A percentile compares a stretch with the other conserved stretches of the same genome.
phyloP scores from a whole-genome alignment of 257 asterid genomes.

The Scutellaria barbata region DNA sequence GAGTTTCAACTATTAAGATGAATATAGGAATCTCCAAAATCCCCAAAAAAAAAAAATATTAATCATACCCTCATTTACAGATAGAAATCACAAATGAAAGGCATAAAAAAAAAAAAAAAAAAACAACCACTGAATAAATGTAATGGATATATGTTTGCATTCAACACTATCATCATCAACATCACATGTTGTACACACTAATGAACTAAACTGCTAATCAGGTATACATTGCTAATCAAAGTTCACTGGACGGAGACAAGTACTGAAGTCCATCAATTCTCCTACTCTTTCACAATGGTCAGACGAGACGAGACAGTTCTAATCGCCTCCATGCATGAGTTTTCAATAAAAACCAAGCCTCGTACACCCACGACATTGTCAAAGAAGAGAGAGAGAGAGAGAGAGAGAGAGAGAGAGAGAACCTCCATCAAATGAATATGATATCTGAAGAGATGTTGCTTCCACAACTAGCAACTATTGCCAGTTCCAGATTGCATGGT shows the following conservation, averaged over 20 bases:
- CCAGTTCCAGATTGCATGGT: not conserved
- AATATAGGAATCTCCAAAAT: too few relatives aligned
- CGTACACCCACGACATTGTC: not conserved
- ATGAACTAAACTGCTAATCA: not conserved
- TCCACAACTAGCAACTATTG: too few relatives aligned
- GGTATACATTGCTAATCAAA: not conserved
- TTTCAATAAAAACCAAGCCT: not conserved
- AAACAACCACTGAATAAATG: not conserved
- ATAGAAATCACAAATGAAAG: not conserved
- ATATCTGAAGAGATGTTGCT: conserved; percentile 1
- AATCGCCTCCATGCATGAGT: too few relatives aligned
- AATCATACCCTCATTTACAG: not conserved
- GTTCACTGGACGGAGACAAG: not conserved
- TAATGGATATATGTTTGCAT: not conserved
- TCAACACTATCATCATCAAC: not conserved
- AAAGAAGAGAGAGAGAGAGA: too few relatives aligned
- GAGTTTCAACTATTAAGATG: too few relatives aligned
- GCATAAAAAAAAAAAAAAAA: not conserved
- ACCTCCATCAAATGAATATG: not conserved
- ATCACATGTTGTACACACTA: not conserved
- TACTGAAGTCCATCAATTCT: not conserved
- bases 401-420: not conserved
- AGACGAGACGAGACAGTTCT: too few relatives aligned
- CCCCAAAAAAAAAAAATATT: too few relatives aligned
- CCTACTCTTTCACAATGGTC: not conserved